Conservation (phyloP, 192 early-diverging fungal species). For the Endogone sp. region DNA sequence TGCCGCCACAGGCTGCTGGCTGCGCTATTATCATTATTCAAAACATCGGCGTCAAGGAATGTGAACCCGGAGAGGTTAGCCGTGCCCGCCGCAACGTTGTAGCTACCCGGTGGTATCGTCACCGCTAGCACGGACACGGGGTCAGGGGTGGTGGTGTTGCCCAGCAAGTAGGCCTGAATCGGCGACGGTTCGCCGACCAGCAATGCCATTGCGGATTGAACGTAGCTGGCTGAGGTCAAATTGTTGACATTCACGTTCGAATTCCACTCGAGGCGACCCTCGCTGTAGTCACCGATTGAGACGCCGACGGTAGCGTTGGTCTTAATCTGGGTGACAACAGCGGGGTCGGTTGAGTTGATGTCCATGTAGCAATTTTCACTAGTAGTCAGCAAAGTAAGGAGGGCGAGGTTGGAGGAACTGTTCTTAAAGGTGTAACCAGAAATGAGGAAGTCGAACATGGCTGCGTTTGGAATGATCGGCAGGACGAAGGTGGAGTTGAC, state of each 20-base stretch:
- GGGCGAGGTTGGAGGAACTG: slow-evolving; percentile 8
- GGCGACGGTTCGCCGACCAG: not conserved
- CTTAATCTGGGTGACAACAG: slow-evolving; percentile 19
- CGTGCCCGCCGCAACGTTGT: not conserved
- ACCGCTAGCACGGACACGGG: slow-evolving; percentile 5
- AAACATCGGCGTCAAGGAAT: slow-evolving; percentile 23
- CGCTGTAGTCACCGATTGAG: slow-evolving; percentile 25
- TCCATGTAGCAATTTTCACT: slow-evolving; percentile 1
- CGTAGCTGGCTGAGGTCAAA: not conserved
- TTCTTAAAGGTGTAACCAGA: slow-evolving; percentile 4
- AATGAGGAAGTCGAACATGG: slow-evolving; percentile 28
- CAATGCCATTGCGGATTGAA: not conserved
- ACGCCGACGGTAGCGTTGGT: slow-evolving; percentile 27
- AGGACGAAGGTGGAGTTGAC: slow-evolving; percentile 24
- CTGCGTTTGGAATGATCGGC: slow-evolving; percentile 22
- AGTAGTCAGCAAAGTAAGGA: slow-evolving; percentile 18
- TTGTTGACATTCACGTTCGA: slow-evolving; percentile 13
- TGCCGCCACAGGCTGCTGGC: no score
- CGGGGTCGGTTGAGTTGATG: slow-evolving; percentile 26
- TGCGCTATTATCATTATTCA: not conserved
- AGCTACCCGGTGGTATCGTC: slow-evolving; percentile 4
- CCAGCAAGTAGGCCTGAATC: not conserved
- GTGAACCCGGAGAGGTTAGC: slow-evolving; percentile 11
- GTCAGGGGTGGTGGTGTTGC: not conserved
- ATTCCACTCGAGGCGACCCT: slow-evolving; percentile 30